Evolutionary conservation across 495 filamentous ascomycete species (phyloP).

Genomic region (Poronia punctata): DNA sequence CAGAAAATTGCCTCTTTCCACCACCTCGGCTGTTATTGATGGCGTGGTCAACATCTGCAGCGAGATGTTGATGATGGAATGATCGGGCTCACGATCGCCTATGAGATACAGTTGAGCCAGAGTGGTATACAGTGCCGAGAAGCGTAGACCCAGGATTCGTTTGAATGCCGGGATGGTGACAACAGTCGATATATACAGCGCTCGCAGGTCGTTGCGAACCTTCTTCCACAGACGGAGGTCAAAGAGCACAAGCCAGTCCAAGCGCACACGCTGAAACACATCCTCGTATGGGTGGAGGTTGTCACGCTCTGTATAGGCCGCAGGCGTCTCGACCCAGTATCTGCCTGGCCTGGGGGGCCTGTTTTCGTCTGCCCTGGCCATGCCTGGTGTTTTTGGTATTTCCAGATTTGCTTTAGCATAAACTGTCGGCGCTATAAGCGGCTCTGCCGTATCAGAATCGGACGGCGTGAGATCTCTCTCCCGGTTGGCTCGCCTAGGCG

Average conservation of each 20-base stretch:
- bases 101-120: conserved; percentile 93
- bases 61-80: conserved; percentile 96
- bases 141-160: conserved; percentile 83
- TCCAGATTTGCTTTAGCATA: conserved; percentile 49
- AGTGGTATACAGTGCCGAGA: conserved; percentile 88
- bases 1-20: conserved; percentile 91
- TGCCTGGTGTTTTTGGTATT: conserved; percentile 50
- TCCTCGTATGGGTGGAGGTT: conserved; percentile 70
- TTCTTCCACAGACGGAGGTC: conserved; percentile 96
- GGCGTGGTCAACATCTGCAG: conserved; percentile 94
- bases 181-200: conserved; percentile 93
- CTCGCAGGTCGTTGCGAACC: conserved; percentile 78
- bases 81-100: conserved; percentile 92
- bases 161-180: conserved; percentile 94
- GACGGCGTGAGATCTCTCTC: conserved; percentile 52
- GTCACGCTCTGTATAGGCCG: conserved; percentile 50
- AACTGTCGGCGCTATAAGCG: conserved; percentile 47
- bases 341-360: conserved; percentile 48
- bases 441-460: conserved; percentile 53
- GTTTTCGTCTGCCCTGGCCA: conserved; percentile 23
- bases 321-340: conserved; percentile 82
- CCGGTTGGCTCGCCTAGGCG: conserved; percentile 28
- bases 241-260: conserved; percentile 96
- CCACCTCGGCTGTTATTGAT: conserved; percentile 89
- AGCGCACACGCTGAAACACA: conserved; percentile 73